Evolutionary conservation across 306 rosid species (phyloP), one percentile per base, ranked within the genome.

Genomic region (Macrotyloma uniflorum): DNA sequence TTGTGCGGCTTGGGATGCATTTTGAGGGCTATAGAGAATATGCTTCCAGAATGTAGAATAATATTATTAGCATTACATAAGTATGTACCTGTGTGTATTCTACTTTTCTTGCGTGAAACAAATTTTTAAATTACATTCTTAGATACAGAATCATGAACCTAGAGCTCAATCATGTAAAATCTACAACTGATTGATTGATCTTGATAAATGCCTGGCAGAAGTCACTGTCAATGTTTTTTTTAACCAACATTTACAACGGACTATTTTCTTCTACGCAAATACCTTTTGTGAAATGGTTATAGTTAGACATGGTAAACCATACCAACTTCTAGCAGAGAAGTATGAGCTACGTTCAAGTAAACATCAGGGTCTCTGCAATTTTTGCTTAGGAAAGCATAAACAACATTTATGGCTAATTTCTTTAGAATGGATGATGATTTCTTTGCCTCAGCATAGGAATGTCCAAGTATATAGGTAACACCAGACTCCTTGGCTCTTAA

Each of bases 281-380:
- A 42, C 30, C 30, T 67, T n/a, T 19, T 22, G 66, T 50, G 13
- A 19, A 78, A 72, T 58, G 62, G 83, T 72, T 62, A 62, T 67
- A 49, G 63, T 85, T 79, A 93, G 58, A 93, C 95, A 75, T 88
- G 79, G 79, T 91, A 93, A 32, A 88, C 74, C 97, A 93, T 93
- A 57, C 98, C 98, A 57, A 91, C 95, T 80, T 93, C 97, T 13
- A 93, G 72, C 87, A 88, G 81, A 67, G 93, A 89, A 64, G 93
- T 83, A 42, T 85, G 92, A 76, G 91, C 88, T 46, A 91, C 90
- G 13, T 89, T 89, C 85, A 89, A 59, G 35, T 87, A 85, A 53
- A 84, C 86, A 77, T 88, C 91, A 80, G 86, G 90, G 26, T 83
- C 89, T 67, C 89, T 91, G 55, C 92, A 88, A 66, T 93, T 93